These are phyloP conservation scores for Debaryomycetaceae sp. DNA, from an alignment of 1,139 yeast species.

Conservation along the genomic window DNA sequence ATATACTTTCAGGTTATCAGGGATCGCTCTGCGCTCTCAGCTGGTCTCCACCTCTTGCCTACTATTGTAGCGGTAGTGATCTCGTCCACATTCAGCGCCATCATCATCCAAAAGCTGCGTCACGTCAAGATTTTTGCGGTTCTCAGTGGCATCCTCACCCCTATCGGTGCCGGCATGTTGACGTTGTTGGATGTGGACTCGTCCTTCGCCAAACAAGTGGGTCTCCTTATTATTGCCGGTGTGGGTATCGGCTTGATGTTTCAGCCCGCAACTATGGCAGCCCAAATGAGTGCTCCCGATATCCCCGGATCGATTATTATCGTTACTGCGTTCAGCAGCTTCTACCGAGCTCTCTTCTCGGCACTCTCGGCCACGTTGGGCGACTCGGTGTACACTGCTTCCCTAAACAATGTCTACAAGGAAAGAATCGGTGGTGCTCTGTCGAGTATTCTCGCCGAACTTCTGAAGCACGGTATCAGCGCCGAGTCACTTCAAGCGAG, in stretches of 20 bases:
- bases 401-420: constrained; percentile 12
- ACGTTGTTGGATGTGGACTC: constrained; percentile 22
- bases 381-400: constrained; percentile 22
- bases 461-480: constrained; percentile 7
- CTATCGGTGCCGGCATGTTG: constrained; percentile 26
- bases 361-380: constrained; percentile 22
- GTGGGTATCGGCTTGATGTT: constrained; percentile 18
- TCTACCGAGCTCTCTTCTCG: constrained; percentile 21
- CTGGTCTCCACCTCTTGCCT: constrained; percentile 30
- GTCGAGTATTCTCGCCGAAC: constrained; percentile 9
- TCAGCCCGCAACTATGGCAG: constrained; percentile 19
- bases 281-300: constrained; percentile 27
- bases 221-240: constrained; percentile 23
- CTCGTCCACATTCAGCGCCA: constrained; percentile 18
- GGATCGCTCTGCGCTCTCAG: constrained; percentile 21
- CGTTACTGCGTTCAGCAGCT: constrained; percentile 23
- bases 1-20: constrained; percentile 30
- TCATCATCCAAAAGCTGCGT: constrained; percentile 18
- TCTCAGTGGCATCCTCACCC: constrained; percentile 15
- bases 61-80: constrained; percentile 24
- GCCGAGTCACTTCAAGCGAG: constrained; percentile 9
- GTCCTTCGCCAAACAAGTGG: constrained; percentile 17
- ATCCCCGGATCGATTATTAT: constrained; percentile 26
- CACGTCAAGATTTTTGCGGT: constrained; percentile 21
- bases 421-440: constrained; percentile 10